phyloP scores from a whole-genome alignment of 2,329 filamentous ascomycete species.

The Chaetomiaceae sp. region DNA sequence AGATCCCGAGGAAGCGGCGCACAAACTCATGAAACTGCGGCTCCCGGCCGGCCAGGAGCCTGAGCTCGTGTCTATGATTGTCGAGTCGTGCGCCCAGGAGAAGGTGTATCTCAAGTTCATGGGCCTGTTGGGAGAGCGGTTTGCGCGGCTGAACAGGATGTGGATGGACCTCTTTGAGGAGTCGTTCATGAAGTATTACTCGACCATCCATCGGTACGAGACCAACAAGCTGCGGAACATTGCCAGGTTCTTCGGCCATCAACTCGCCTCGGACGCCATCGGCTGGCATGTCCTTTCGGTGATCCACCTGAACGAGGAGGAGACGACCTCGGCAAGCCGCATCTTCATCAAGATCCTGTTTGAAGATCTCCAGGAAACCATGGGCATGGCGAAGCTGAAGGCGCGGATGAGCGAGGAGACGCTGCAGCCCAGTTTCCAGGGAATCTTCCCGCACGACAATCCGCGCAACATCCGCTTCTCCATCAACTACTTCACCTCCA shows the following conservation, averaged over 20 bases:
- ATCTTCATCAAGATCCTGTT: conserved; percentile 99
- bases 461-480: conserved; percentile 89
- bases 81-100: conserved; percentile 95
- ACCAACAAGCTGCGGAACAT: conserved; percentile 94
- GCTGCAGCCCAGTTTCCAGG: conserved; percentile 72
- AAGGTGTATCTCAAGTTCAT: conserved; percentile 98
- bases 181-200: conserved; percentile 88
- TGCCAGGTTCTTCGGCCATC: conserved; percentile 88
- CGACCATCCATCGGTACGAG: conserved; percentile 95
- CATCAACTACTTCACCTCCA: conserved; percentile 99
- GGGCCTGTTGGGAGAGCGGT: conserved; percentile 87
- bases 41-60: conserved; percentile 81
- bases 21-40: conserved; percentile 94
- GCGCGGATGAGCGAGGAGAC: conserved; percentile 73
- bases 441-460: conserved; percentile 86
- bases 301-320: conserved; percentile 90
- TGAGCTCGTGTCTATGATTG: conserved; percentile 92
- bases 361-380: conserved; percentile 81
- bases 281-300: conserved; percentile 85
- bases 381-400: conserved; percentile 77
- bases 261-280: conserved; percentile 82
- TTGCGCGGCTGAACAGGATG: conserved; percentile 90
- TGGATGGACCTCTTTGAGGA: conserved; percentile 93
- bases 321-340: conserved; percentile 91
- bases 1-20: conserved; percentile 92